Evolutionary conservation across 2,329 filamentous ascomycete species (phyloP), one percentile per base, ranked within the genome.

Genomic region (Ilyonectria sp.): DNA sequence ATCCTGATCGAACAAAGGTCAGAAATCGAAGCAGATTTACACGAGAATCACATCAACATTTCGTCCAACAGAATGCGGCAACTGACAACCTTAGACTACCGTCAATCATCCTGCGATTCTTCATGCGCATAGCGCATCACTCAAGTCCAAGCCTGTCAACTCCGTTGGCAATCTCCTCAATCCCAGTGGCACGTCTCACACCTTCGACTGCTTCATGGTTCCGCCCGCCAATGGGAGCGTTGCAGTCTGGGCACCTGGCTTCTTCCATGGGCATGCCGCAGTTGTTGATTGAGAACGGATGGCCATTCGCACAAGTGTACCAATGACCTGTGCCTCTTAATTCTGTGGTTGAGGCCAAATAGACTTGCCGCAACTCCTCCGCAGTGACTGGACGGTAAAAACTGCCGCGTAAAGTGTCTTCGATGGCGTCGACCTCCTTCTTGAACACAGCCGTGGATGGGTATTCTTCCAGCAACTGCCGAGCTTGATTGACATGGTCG

Each of bases 261-360:
- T 74, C 61, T 75, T 93, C 68, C 88, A 92, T 91, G 0, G 91
- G 88, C 84, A 89, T 88, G 1, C 90, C 90, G 72, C 90, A 92
- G 67, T 92, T 88, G 1, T 90, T 90, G 35, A 92, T 84, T 0
- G 89, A 88, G 69, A 93, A 91, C 3, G 87, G 86, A 74, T 91
- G 87, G 2, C 85, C 84, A 64, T 89, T 89, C 26, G 69, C 77
- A 68, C 88, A 91, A 1, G 79, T 82, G 75, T 91, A 92, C 90
- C 89, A 92, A 69, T 91, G 88, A 0, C 90, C 90, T 0, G 85
- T 88, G 0, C 86, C 85, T 0, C 59, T 67, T 43, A 89, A 85
- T 67, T 87, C 85, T 0, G 54, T 63, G 1, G 83, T 75, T 87
- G 91, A 90, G 2, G 88, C 87, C 1, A 69, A 59, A 58, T 86